Evolutionary conservation across 2,329 filamentous ascomycete species (phyloP), one percentile per base, ranked within the genome.

Genomic region (Clonostachys rhizophaga): DNA sequence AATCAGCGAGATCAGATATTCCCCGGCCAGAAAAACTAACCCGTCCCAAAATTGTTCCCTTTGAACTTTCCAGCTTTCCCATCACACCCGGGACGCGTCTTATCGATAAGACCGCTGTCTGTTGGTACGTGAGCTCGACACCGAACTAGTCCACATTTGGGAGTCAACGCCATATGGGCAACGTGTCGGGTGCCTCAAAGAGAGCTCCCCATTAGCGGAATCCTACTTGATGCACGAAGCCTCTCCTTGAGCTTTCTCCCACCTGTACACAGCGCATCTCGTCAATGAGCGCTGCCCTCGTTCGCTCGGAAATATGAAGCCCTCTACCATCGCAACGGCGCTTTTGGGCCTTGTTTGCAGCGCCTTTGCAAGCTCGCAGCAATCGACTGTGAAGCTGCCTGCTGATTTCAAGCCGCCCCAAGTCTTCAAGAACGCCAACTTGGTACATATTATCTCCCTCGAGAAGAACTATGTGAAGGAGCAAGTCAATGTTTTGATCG

Each of bases 401-500:
- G 67, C 79, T 56, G 76, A 77, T 51, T 96, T 96, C 74, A 86
- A 81, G 67, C 91, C 92, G 46, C 87, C 91, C 13, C 88, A 90
- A 64, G 88, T 91, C 55, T 99, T 96, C 75, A 90, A 91, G 72
- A 96, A 99, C 69, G 79, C 79, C 68, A 97, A 99, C 66, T 70
- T 97, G 33, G 87, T 97, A 45, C 88, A 94, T 59, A 85, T 87
- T 54, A 86, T 95, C 62, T 96, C 95, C 55, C 71, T 96, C 49
- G 92, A 97, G 70, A 97, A 96, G 76, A 88, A 84, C 56, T 97
- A 94, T 61, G 84, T 85, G 47, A 86, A 91, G 63, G 92, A 97
- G 69, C 87, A 85, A 13, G 83, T 96, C 76, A 96, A 97, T 70
- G 86, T 96, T n/a, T 77, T 95, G 45, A 83, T 99, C 53, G 87